Evolutionary conservation across 75 land plant genomes (phyloP).

Genomic region (Larix kaempferi): DNA sequence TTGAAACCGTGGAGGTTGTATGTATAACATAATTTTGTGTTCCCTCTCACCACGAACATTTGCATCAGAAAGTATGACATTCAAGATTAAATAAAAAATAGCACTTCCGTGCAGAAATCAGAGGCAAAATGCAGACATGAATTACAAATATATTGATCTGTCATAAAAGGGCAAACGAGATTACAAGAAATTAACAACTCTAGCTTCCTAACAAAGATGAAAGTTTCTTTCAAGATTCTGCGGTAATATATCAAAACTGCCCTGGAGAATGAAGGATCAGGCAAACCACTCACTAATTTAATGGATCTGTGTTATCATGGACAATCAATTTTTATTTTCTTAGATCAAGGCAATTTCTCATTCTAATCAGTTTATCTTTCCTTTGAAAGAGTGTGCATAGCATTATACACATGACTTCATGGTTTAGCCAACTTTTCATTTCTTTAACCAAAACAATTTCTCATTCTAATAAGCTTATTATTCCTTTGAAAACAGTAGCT

Average conservation of each 20-base stretch:
- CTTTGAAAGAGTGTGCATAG: no score
- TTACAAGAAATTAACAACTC: background rate
- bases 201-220: background rate
- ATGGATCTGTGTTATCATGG: no score
- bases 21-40: constrained; percentile 96
- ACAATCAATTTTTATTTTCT: no score
- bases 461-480: no score
- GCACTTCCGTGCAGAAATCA: constrained; percentile 27
- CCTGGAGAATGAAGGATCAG: background rate
- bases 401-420: no score
- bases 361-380: no score
- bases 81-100: constrained; percentile 42
- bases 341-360: no score
- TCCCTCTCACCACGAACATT: constrained; percentile 99
- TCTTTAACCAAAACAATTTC: no score
- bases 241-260: background rate
- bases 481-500: no score
- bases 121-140: constrained; percentile 14
- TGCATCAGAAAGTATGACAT: constrained; percentile 97
- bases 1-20: constrained; percentile 84
- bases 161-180: background rate
- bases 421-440: no score
- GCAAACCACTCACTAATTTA: no score
- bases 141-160: constrained; percentile 12
- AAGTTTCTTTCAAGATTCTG: constrained; percentile 8